phyloP scores from a whole-genome alignment of 2,329 filamentous ascomycete genomes.

The Claviceps monticola region DNA sequence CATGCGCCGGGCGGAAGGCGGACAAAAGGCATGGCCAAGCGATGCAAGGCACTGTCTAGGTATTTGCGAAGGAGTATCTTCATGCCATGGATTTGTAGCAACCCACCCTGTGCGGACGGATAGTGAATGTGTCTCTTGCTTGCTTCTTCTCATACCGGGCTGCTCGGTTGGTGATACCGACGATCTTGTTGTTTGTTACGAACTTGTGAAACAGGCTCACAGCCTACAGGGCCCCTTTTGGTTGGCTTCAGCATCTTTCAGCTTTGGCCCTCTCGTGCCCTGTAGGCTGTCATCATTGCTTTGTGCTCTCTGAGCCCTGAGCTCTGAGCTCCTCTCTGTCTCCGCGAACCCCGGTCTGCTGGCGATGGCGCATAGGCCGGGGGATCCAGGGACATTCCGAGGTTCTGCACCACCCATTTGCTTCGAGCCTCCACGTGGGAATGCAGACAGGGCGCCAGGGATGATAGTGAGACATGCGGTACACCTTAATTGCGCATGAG shows the following conservation, averaged over 20 bases:
- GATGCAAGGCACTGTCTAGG: background rate
- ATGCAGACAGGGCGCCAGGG: background rate
- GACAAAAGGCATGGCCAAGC: background rate
- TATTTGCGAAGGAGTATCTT: background rate
- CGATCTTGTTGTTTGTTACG: too few species aligned
- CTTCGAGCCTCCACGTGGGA: constrained; percentile 4
- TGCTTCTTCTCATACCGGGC: too few species aligned
- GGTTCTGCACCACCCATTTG: background rate
- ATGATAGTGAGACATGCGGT: background rate
- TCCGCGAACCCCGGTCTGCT: background rate
- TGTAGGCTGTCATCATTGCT: too few species aligned
- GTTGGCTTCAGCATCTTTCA: too few species aligned
- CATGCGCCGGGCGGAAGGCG: background rate
- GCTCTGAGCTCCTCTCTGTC: background rate
- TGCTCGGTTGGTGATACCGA: too few species aligned
- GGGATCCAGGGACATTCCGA: background rate
- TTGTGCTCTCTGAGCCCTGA: background rate
- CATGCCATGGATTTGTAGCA: background rate
- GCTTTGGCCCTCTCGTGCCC: too few species aligned
- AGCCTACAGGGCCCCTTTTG: too few species aligned
- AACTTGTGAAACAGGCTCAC: too few species aligned
- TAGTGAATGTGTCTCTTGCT: background rate
- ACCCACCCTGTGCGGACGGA: background rate
- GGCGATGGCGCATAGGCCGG: background rate
- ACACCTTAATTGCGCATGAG: background rate